phyloP scores from a whole-genome alignment of 441 rosid species.

The Metrosideros polymorpha region DNA sequence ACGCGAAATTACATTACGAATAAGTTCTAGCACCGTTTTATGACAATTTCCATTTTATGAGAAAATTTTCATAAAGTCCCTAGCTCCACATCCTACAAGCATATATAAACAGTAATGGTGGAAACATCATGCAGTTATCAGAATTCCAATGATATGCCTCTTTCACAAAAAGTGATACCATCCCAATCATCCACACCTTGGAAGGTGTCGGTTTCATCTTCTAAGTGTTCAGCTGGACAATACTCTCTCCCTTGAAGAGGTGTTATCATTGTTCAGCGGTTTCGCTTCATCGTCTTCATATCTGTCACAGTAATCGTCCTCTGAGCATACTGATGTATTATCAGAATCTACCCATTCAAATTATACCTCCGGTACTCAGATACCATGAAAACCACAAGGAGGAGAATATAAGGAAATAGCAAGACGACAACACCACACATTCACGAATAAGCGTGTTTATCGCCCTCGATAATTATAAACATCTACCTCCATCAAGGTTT shows the following conservation, averaged over 20 bases:
- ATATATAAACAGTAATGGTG: neutral
- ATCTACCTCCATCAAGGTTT: too few relatives aligned
- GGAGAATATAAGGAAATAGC: too few relatives aligned
- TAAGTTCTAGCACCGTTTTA: neutral
- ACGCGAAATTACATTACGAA: neutral
- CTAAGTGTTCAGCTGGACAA: slow-evolving; percentile 61
- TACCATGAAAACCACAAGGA: too few relatives aligned
- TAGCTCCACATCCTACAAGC: neutral
- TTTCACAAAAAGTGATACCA: slow-evolving; percentile 34
- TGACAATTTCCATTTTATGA: neutral
- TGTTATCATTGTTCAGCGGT: slow-evolving; percentile 19
- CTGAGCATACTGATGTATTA: slow-evolving; percentile 14
- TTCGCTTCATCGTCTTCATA: slow-evolving; percentile 28
- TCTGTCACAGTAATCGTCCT: slow-evolving; percentile 20
- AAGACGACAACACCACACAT: too few relatives aligned
- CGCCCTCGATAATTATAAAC: too few relatives aligned
- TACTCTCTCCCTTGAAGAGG: slow-evolving; percentile 22
- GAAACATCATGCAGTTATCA: neutral
- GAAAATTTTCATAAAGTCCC: neutral
- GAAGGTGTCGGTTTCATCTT: slow-evolving; percentile 62
- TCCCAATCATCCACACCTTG: slow-evolving; percentile 75
- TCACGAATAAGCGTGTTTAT: too few relatives aligned
- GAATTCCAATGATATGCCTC: neutral
- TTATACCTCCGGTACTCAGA: too few relatives aligned
- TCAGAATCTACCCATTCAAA: too few relatives aligned